phyloP scores from a whole-genome alignment of 2,329 filamentous ascomycete species.

The Sphaerulina vaccinii region DNA sequence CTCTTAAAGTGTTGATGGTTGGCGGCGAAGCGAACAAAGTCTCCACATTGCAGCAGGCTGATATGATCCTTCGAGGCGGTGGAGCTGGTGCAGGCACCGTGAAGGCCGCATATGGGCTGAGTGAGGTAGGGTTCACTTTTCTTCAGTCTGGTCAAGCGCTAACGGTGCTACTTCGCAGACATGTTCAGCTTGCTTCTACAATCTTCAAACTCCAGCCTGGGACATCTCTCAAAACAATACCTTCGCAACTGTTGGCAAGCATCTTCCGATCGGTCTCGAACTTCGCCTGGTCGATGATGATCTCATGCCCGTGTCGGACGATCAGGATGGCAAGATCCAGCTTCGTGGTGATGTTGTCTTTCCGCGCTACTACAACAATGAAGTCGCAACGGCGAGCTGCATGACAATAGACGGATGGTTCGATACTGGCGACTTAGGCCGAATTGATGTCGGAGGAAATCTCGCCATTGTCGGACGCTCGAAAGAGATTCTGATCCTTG shows the following conservation, averaged over 20 bases:
- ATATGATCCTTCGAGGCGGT: slow-evolving; percentile 15
- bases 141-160: no score
- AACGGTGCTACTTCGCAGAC: no score
- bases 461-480: slow-evolving; percentile 24
- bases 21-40: slow-evolving; percentile 49
- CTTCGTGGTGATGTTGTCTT: slow-evolving; percentile 38
- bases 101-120: slow-evolving; percentile 27
- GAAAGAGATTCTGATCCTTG: slow-evolving; percentile 29
- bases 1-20: slow-evolving; percentile 37
- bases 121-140: no score
- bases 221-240: slow-evolving; percentile 18
- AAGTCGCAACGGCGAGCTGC: slow-evolving; percentile 37
- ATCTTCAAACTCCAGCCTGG: slow-evolving; percentile 21
- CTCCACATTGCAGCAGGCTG: slow-evolving; percentile 19
- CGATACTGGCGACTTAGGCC: slow-evolving; percentile 29
- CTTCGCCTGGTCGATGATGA: slow-evolving; percentile 18
- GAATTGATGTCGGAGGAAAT: slow-evolving; percentile 24
- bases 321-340: slow-evolving; percentile 16
- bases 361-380: slow-evolving; percentile 37
- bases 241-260: slow-evolving; percentile 26
- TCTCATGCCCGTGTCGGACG: neutral
- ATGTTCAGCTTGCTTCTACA: slow-evolving; percentile 30
- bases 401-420: slow-evolving; percentile 42
- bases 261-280: slow-evolving; percentile 19
- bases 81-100: slow-evolving; percentile 22